These are phyloP conservation scores for Angophora floribunda DNA, from an alignment of 345 rosid genomes.

Conservation along the genomic window DNA sequence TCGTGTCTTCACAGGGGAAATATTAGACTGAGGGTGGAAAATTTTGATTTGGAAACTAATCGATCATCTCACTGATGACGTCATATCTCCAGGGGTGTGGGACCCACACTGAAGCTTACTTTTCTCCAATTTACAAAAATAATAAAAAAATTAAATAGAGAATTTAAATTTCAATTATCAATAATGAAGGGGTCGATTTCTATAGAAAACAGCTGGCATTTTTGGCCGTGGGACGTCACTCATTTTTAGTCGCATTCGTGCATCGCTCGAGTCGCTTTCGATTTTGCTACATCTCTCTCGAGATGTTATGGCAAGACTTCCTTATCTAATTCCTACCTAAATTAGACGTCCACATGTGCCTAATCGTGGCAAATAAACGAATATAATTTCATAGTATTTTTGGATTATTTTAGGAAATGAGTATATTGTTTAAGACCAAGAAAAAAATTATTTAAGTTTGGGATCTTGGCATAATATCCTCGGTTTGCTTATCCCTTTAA, in stretches of 20 bases:
- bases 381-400: accelerated
- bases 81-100: not conserved
- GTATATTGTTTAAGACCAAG: not conserved
- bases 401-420: not conserved
- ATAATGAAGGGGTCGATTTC: not conserved
- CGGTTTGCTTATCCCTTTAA: not conserved
- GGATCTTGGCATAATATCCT: not conserved
- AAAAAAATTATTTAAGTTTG: not conserved
- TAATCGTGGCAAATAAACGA: not conserved
- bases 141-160: not conserved
- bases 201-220: not conserved
- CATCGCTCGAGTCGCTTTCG: not conserved
- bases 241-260: not conserved
- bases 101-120: not conserved
- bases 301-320: not conserved
- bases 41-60: not conserved
- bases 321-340: not conserved
- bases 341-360: not conserved
- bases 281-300: not conserved
- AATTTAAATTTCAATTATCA: not conserved
- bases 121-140: not conserved
- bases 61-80: not conserved
- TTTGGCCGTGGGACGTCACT: not conserved
- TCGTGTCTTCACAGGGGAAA: not conserved
- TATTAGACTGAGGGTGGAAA: not conserved